Evolutionary conservation across 2,329 filamentous ascomycete genomes (phyloP).

Genomic region (Phoma sp.): DNA sequence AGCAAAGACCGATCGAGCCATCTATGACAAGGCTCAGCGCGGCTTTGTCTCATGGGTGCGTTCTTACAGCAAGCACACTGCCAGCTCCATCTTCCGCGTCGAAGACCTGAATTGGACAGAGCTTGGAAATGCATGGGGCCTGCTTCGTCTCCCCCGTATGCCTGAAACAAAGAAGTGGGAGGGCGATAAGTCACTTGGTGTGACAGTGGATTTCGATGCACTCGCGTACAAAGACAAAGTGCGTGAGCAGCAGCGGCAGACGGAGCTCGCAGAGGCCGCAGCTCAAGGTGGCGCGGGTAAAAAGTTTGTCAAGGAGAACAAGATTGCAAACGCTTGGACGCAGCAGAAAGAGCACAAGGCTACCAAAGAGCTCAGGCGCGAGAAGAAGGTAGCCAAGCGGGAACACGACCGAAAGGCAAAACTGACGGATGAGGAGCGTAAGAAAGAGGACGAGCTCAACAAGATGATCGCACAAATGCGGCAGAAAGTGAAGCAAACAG

Average conservation of each 20-base stretch:
- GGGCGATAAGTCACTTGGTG: conserved; percentile 52
- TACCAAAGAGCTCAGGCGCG: conserved; percentile 40
- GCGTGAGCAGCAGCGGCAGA: conserved; percentile 53
- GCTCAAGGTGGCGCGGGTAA: conserved; percentile 33
- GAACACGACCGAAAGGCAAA: conserved; percentile 39
- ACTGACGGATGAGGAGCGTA: conserved; percentile 37
- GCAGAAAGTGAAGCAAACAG: conserved; percentile 34
- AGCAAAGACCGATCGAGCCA: conserved; percentile 66
- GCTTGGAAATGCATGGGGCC: conserved; percentile 81
- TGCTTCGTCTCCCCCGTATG: conserved; percentile 90
- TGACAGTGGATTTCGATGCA: conserved; percentile 50
- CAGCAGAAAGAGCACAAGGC: conserved; percentile 47
- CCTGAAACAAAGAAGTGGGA: conserved; percentile 70
- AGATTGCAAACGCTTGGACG: conserved; percentile 44
- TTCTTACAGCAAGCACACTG: conserved; percentile 89
- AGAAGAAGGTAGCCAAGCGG: conserved; percentile 44
- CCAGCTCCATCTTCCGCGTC: conserved; percentile 87
- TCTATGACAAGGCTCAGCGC: conserved; percentile 88
- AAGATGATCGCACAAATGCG: conserved; percentile 42
- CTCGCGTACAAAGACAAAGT: conserved; percentile 56
- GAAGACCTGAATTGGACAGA: conserved; percentile 85
- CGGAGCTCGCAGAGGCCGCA: conserved; percentile 39
- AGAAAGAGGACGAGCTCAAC: conserved; percentile 45
- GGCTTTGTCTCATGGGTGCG: conserved; percentile 94
- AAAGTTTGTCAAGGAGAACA: conserved; percentile 35